Base-by-base conservation (phyloP, 169 alveolate species). In the Eimeria maxima region DNA sequence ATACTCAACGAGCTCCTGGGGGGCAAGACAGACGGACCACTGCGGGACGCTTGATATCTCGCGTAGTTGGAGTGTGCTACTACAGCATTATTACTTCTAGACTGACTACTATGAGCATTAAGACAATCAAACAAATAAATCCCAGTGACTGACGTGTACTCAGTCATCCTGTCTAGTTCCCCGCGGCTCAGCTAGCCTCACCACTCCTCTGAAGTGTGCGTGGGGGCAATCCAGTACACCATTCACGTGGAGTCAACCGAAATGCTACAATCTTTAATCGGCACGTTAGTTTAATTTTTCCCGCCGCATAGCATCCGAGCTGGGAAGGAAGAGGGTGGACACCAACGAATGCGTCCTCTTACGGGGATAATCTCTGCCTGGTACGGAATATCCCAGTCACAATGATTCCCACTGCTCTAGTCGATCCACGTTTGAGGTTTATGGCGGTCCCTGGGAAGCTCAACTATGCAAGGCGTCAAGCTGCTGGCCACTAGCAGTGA, bases 21-120 rank as follows among this genome's bases (percentile, higher is more conserved):
- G 88, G 88, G 88, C 88, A 78, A 78, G 88, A 78, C 88, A 78
- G 45, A 78, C 44, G 45, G 63, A 44, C 63, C 88, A 78, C 24
- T 45, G 16, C 67, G 11, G 18, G 24, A 78, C 65, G 44, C 53
- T 50, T 18, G 29, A 50, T 13, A 1, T 71, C 53, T 71, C 47
- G 81, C 81, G 38, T 33, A 11, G 81, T 13, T 7, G 53, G 4
- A 0, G 27, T 33, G 27, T 33, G 50, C 81, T 71, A 33, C 27
- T 71, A 71, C 27, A 33, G 22, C 7, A 24, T 38, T 47, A 29
- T 71, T 71, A 13, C 81, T 71, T 71, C 50, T 38, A 18, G n/a
- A 4, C 50, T 33, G 53, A 71, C 27, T 8, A 71, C 4, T 0
- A 0, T 0, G 14, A 29, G 27, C n/a, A 4, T 71, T 11, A 6